Percentiles rank a stretch among this genome's conserved stretches.
Conservation (phyloP, 768 basidiomycete genomes). For the Lactarius indigo region DNA sequence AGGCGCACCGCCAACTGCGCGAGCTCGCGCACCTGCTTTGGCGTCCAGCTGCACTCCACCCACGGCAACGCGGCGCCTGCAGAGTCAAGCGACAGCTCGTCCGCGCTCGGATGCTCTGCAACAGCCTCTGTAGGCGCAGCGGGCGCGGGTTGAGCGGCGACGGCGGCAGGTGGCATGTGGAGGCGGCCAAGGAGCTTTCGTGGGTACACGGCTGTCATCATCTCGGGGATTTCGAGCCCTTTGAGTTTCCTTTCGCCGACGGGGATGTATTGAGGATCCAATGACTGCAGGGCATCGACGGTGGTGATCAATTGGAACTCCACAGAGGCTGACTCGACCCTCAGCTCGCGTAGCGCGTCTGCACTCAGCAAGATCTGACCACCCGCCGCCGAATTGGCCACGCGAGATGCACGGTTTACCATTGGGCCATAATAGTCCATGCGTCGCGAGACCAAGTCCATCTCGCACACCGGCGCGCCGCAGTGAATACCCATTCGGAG, state of each 20-base stretch:
- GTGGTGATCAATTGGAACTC: conserved; percentile 39
- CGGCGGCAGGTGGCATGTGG: conserved; percentile 25
- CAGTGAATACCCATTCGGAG: conserved; percentile 98
- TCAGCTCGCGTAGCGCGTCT: conserved; percentile 81
- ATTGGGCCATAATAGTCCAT: conserved; percentile 99
- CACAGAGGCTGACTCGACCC: conserved; percentile 50
- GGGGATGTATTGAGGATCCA: conserved; percentile 66
- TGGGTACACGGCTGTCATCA: conserved; percentile 83
- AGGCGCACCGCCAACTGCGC: conserved; percentile 72
- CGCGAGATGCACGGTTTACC: conserved; percentile 90
- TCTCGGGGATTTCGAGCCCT: conserved; percentile 89
- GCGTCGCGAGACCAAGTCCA: conserved; percentile 72
- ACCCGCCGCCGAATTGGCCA: conserved; percentile 77
- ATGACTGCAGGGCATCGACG: conserved; percentile 68
- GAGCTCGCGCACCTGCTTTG: conserved; percentile 72
- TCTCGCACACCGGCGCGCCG: conserved; percentile 84
- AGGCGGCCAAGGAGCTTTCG: conserved; percentile 66
- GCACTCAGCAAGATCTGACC: conserved; percentile 92
- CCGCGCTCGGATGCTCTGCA: conserved; percentile 33
- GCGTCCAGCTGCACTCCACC: conserved; percentile 41
- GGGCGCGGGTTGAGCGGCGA: conserved; percentile 6
- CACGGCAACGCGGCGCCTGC: background rate
- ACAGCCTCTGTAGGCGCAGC: conserved; percentile 23
- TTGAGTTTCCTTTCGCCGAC: conserved; percentile 92
- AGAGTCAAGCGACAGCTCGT: conserved; percentile 48